Percentiles rank a stretch among this genome's conserved stretches.
These are phyloP conservation scores for Avena atlantica DNA, from an alignment of 176 grass and related monocot genomes.

Conservation along the genomic window DNA sequence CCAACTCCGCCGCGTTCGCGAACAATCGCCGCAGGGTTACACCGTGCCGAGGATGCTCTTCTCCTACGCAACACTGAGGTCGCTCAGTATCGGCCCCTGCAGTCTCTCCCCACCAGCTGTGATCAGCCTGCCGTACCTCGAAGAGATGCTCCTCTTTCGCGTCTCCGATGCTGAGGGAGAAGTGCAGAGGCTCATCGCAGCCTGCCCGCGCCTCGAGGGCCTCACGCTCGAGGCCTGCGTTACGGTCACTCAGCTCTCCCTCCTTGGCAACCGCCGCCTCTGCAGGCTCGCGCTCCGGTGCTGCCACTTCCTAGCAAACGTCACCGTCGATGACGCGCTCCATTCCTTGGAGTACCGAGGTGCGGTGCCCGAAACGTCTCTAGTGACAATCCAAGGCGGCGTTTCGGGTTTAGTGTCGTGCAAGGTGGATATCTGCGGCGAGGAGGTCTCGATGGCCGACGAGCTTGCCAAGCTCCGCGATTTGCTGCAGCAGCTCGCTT, in stretches of 20 bases:
- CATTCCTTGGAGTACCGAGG: neutral
- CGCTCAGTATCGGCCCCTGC: slow-evolving; percentile 15
- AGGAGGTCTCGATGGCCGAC: neutral
- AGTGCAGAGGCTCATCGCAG: slow-evolving; percentile 20
- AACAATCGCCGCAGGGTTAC: too few species aligned
- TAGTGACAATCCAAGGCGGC: neutral
- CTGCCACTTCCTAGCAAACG: neutral
- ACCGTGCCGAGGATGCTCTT: neutral
- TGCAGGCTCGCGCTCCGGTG: slow-evolving; percentile 16
- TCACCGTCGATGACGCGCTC: neutral
- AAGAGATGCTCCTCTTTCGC: neutral
- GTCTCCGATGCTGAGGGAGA: neutral
- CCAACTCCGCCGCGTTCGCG: too few species aligned
- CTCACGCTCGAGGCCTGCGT: slow-evolving; percentile 28
- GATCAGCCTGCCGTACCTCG: neutral
- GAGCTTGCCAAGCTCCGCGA: neutral
- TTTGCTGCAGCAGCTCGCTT: neutral
- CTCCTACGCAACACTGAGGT: neutral
- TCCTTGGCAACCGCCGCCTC: neutral
- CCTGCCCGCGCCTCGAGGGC: slow-evolving; percentile 21
- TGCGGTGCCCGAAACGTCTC: neutral
- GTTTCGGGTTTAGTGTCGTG: neutral
- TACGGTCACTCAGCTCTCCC: neutral
- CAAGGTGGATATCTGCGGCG: slow-evolving; percentile 8
- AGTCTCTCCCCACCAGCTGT: neutral